Evolutionary conservation across 2,329 filamentous ascomycete genomes (phyloP), one percentile per base, ranked within the genome.

Genomic region (Laburnicola sp.): DNA sequence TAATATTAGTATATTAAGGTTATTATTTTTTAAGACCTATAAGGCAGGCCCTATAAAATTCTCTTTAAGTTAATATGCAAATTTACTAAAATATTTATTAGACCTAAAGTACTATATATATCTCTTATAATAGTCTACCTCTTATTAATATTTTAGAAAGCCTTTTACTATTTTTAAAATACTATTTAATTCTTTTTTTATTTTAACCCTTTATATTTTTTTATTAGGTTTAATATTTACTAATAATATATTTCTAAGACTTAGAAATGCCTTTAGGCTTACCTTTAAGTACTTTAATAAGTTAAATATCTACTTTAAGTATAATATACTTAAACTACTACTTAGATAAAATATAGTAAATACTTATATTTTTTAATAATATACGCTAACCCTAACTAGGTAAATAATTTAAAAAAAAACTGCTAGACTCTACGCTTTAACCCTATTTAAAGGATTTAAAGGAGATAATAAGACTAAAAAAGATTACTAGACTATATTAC

Each of bases 81-180:
- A 37, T 45, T 45, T 45, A 45, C 25, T 21, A 45, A 36, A 28
- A 45, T 28, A 26, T 45, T 45, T 45, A 16, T 45, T 45, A 37
- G 30, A 21, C 43, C 27, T 22, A 45, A 45, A 45, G 32, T 21
- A 23, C 32, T 37, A 26, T 45, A 26, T 21, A 21, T 36, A 45
- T 36, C 26, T 36, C 30, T 28, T 45, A 25, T 44, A 44, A n/a
- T 16, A 25, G 16, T 45, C 35, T 45, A 45, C 25, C 30, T 25
- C 37, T 26, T 45, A 45, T 25, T 45, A 37, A 45, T 26, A 23
- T 36, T 36, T 21, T 23, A 35, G 31, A 36, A 45, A 45, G 10
- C 9, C 16, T 36, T 35, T 36, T 23, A 21, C 22, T 36, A 45
- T 35, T 37, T 34, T 25, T 34, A 34, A 45, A 34, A 45, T 45